Evolutionary conservation across 108 stramenopile species (phyloP).

Genomic region (Nitzschia sp.): DNA sequence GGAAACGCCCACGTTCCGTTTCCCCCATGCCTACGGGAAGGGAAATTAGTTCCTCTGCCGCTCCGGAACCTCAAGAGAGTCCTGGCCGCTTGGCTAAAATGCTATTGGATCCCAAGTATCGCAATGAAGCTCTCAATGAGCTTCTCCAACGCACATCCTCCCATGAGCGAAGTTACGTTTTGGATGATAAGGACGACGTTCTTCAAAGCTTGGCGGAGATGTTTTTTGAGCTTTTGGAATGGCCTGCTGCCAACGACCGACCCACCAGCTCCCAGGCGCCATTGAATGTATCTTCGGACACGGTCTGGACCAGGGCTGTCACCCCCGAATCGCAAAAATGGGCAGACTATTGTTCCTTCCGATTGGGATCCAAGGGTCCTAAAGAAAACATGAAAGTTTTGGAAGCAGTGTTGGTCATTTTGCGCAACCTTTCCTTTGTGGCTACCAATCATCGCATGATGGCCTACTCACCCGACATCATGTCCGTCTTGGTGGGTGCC

Average conservation of each 20-base stretch:
- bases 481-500: conserved; percentile 62
- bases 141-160: conserved; percentile 53
- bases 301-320: conserved; percentile 38
- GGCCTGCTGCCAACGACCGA: conserved; percentile 26
- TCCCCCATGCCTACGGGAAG: background rate
- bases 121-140: conserved; percentile 58
- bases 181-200: conserved; percentile 61
- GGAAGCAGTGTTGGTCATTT: conserved; percentile 51
- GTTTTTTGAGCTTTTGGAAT: conserved; percentile 62
- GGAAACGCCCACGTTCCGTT: background rate
- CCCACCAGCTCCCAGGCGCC: conserved; percentile 1
- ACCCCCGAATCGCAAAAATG: conserved; percentile 16
- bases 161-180: conserved; percentile 58
- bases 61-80: no score
- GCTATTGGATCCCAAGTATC: conserved; percentile 6
- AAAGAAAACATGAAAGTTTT: conserved; percentile 39
- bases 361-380: conserved; percentile 8
- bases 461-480: conserved; percentile 47
- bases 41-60: background rate
- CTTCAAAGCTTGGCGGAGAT: conserved; percentile 46
- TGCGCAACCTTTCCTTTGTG: conserved; percentile 69
- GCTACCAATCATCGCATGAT: conserved; percentile 73
- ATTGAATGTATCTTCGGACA: conserved; percentile 35
- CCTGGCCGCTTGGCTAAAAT: background rate
- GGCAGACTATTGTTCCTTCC: conserved; percentile 22